Base-by-base conservation (phyloP, 768 basidiomycete species). In the Kwoniella botswanensis region DNA sequence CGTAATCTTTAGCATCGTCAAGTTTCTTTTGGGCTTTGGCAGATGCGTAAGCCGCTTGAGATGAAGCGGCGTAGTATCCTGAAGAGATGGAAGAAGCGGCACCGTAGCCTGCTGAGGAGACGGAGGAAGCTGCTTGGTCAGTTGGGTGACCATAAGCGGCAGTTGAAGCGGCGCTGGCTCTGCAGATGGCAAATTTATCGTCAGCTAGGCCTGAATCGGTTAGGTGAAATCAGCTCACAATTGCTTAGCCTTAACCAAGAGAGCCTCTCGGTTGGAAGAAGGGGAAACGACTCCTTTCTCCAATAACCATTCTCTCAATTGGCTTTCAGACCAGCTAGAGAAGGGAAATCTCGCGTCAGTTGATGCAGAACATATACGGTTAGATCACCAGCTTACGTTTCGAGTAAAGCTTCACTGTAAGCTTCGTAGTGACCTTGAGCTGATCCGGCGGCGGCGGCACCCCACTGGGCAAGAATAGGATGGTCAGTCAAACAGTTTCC, bases 261-360 rank as follows among this genome's bases (percentile, higher is more conserved):
- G 88, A 77, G 93, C 88, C 79, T 97, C 95, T 66, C 87, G 86
- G 2, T 90, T 90, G 2, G 91, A 91, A 35, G 88, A 87, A 15
- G 95, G 94, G 6, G 90, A 88, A 61, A 98, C 89, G 70, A 96
- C 86, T 53, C 94, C 94, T 74, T 96, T 91, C 77, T 92, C 88
- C 65, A 97, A 88, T 12, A 98, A 86, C 84, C 91, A 96, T 72
- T 91, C 86, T 77, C 94, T 89, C 22, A 97, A 86, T 35, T 87
- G 87, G 13, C 89, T 90, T 78, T 98, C 94, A 80, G 92, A 89
- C 94, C 94, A 98, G 1, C 84, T 79, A 57, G 35, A 59, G 53
- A 17, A 21, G 50, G 21, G 29, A 26, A 24, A 58, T n/a, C 35
- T 57, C 59, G 55, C 71, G 61, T 56, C 18, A 55, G 54, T 29